Evolutionary conservation across 2,329 filamentous ascomycete genomes (phyloP).

Genomic region (Geosmithia flava): DNA sequence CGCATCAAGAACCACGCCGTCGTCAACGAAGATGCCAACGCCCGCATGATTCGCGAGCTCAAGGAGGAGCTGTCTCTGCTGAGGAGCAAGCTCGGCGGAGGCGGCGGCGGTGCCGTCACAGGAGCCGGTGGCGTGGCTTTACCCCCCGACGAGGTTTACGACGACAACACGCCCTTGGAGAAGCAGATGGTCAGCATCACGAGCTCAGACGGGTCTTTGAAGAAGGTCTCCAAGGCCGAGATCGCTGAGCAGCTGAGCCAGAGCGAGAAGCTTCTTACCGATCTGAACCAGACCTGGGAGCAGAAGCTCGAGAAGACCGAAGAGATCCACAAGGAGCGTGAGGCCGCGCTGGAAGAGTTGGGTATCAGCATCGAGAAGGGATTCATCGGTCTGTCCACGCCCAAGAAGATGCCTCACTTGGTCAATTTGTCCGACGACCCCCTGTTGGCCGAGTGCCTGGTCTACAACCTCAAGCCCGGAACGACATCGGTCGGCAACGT

Average conservation of each 20-base stretch:
- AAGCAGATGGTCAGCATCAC: conserved; percentile 95
- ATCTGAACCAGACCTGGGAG: conserved; percentile 98
- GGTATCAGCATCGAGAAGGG: conserved; percentile 99
- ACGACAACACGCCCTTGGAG: conserved; percentile 82
- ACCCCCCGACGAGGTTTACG: conserved; percentile 71
- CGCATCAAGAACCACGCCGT: conserved; percentile 99
- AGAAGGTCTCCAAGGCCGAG: conserved; percentile 96
- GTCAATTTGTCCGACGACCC: conserved; percentile 96
- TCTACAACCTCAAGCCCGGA: conserved; percentile 96
- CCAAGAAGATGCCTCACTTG: conserved; percentile 98
- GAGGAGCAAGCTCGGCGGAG: conserved; percentile 69
- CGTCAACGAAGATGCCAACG: conserved; percentile 97
- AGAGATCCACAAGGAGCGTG: conserved; percentile 93
- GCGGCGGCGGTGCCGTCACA: conserved; percentile 38
- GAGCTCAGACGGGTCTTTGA: conserved; percentile 69
- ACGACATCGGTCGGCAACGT: conserved; percentile 91
- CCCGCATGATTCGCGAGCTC: conserved; percentile 94
- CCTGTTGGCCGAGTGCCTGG: conserved; percentile 84
- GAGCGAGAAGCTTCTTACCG: conserved; percentile 89
- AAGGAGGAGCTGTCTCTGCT: conserved; percentile 88
- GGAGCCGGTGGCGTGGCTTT: conserved; percentile 35
- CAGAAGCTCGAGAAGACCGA: conserved; percentile 92
- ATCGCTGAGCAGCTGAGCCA: conserved; percentile 94
- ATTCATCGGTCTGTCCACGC: conserved; percentile 86
- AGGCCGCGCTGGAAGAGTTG: conserved; percentile 87